phyloP scores from a whole-genome alignment of 1,284 basidiomycete genomes.

The Meira nashicola region DNA sequence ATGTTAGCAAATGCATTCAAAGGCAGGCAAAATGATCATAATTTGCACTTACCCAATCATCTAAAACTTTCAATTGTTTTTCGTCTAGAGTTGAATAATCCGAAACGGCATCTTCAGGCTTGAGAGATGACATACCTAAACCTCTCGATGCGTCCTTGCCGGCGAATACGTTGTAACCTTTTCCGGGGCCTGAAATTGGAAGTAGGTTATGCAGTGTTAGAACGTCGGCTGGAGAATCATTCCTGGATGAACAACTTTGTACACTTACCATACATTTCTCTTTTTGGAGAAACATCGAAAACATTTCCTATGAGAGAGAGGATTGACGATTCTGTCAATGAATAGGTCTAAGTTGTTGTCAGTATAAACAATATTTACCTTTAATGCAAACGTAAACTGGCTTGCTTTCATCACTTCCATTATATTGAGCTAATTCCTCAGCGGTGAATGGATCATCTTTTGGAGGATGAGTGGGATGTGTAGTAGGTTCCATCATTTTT shows the following conservation, averaged over 20 bases:
- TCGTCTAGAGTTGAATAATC: constrained; percentile 76
- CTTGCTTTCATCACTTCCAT: constrained; percentile 64
- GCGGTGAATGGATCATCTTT: constrained; percentile 71
- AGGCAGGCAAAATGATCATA: not conserved
- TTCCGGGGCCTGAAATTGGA: constrained; percentile 29
- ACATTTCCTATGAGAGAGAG: constrained; percentile 59
- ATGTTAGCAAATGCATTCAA: not conserved
- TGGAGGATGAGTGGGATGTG: constrained; percentile 57
- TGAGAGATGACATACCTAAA: constrained; percentile 69
- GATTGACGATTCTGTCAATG: not conserved
- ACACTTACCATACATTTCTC: constrained; percentile 73
- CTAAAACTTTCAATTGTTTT: constrained; percentile 73
- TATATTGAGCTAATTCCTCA: constrained; percentile 65
- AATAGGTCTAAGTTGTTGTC: not conserved
- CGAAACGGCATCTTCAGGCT: constrained; percentile 76
- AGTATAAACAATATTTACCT: constrained; percentile 57
- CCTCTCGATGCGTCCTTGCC: constrained; percentile 71
- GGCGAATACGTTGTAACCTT: constrained; percentile 59
- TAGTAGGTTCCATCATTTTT: constrained; percentile 20
- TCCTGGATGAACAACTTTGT: constrained; percentile 26
- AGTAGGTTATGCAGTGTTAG: not conserved
- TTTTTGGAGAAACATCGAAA: constrained; percentile 73
- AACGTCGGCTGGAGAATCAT: too few species aligned
- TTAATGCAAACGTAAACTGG: constrained; percentile 86
- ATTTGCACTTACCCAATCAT: constrained; percentile 69